Base-by-base conservation (phyloP, 129 eudicot species). In the Lonicera japonica region DNA sequence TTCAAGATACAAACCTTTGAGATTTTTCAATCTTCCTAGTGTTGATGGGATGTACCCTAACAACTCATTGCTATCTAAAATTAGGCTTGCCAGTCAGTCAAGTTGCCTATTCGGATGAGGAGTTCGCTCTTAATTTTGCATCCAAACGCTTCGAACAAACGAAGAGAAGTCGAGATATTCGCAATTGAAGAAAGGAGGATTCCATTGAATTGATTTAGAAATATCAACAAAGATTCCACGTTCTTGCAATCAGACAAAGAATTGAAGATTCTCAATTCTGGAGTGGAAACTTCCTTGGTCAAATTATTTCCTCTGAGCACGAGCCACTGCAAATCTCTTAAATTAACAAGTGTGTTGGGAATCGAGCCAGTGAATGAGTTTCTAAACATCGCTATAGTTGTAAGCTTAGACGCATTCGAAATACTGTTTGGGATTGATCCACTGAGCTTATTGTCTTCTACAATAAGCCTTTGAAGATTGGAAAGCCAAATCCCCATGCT, bases 281-380 rank as follows among this genome's bases (percentile, higher is more conserved):
- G n/a, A n/a, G n/a, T n/a, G n/a, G n/a, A n/a, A n/a, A n/a, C n/a
- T n/a, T n/a, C n/a, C n/a, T n/a, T n/a, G n/a, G n/a, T n/a, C n/a
- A n/a, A n/a, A n/a, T n/a, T n/a, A n/a, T n/a, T n/a, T n/a, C n/a
- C n/a, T n/a, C n/a, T n/a, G n/a, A n/a, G n/a, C n/a, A n/a, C n/a
- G n/a, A n/a, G n/a, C n/a, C n/a, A n/a, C n/a, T n/a, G n/a, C n/a
- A n/a, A n/a, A n/a, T n/a, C n/a, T n/a, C n/a, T n/a, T n/a, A n/a
- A n/a, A n/a, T n/a, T n/a, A n/a, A n/a, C n/a, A n/a, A n/a, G n/a
- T n/a, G n/a, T n/a, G 5, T 2, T 11, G 0, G 71, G 75, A 1
- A 69, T 45, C 12, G 56, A 8, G 12, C 74, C 74, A 10, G 41
- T 54, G 14, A 75, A 58, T 11, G 16, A 20, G 61, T 75, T 69